Evolutionary conservation across 768 basidiomycete species (phyloP).

Genomic region (Sporobolomyces phaffii): DNA sequence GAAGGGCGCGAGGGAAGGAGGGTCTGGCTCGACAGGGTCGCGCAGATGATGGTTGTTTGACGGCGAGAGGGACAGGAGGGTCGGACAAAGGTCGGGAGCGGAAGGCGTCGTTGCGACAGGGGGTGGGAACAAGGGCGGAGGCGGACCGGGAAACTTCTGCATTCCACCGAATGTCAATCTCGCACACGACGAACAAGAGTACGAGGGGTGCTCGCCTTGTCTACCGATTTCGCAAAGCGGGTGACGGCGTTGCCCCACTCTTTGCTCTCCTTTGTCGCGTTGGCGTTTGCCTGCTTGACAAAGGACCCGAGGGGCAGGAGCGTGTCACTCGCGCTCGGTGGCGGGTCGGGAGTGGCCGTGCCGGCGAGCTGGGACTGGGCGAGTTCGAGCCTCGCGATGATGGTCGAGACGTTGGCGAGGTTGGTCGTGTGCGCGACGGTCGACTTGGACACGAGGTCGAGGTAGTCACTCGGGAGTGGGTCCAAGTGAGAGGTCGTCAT

Average conservation of each 20-base stretch:
- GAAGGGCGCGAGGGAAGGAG: constrained; percentile 56
- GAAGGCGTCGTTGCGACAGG: neutral
- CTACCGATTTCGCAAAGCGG: constrained; percentile 75
- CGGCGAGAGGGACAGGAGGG: constrained; percentile 14
- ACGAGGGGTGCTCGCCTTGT: constrained; percentile 84
- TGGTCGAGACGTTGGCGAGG: constrained; percentile 8
- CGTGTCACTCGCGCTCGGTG: constrained; percentile 3
- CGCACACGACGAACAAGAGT: too few species aligned
- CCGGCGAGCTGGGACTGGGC: constrained; percentile 13
- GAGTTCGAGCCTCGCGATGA: constrained; percentile 27
- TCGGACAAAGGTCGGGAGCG: neutral
- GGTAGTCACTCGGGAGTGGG: neutral
- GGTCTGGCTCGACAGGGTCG: constrained; percentile 52
- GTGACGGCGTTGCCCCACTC: constrained; percentile 73
- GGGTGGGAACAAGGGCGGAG: constrained; percentile 23
- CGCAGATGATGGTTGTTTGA: constrained; percentile 42
- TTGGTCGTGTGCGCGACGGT: neutral
- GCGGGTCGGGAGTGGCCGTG: neutral
- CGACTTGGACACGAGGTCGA: neutral
- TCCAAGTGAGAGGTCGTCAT: constrained; percentile 8
- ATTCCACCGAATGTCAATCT: neutral
- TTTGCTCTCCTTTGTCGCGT: constrained; percentile 74
- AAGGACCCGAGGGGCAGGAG: constrained; percentile 17
- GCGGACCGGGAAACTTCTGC: constrained; percentile 14
- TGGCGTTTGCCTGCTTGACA: constrained; percentile 11